Percentiles rank a stretch among this genome's conserved stretches.
Evolutionary conservation across 2,329 filamentous ascomycete genomes (phyloP).

Genomic region (Fusarium oxysporum): DNA sequence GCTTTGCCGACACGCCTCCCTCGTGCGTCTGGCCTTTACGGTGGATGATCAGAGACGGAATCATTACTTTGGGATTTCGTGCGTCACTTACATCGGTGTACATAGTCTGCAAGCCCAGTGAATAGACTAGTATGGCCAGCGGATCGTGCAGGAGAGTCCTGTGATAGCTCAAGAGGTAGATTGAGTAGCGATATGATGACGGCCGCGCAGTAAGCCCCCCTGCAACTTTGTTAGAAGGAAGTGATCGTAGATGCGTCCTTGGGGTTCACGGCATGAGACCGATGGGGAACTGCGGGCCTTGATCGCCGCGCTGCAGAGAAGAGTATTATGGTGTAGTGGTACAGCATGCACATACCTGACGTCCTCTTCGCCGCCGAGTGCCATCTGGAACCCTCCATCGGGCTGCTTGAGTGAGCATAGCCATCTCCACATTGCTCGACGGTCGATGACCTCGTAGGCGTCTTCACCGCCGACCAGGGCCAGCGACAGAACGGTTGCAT

Average conservation of each 20-base stretch:
- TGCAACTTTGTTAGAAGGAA: constrained; percentile 49
- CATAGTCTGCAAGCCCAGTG: constrained; percentile 80
- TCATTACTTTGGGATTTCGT: constrained; percentile 25
- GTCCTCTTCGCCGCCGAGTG: constrained; percentile 88
- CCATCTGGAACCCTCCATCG: constrained; percentile 91
- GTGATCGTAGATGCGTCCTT: constrained; percentile 5
- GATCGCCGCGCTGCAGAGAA: constrained; percentile 20
- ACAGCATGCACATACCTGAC: constrained; percentile 71
- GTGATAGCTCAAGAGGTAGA: constrained; percentile 82
- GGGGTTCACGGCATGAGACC: constrained; percentile 11
- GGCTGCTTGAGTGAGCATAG: constrained; percentile 86
- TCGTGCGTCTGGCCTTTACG: constrained; percentile 87
- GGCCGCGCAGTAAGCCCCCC: constrained; percentile 92
- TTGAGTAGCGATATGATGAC: constrained; percentile 86
- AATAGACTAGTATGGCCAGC: constrained; percentile 74
- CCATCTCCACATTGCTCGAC: constrained; percentile 90
- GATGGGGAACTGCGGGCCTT: constrained; percentile 26
- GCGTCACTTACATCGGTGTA: constrained; percentile 76
- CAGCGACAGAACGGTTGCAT: constrained; percentile 84
- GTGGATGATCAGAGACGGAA: constrained; percentile 34
- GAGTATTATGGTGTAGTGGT: constrained; percentile 1
- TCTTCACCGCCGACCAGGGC: constrained; percentile 81
- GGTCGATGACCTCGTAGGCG: constrained; percentile 80
- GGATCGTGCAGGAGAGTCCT: constrained; percentile 74
- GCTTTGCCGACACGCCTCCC: constrained; percentile 89